Conservation (phyloP, 768 basidiomycete genomes). For the Strobilomyces echinocephalus region DNA sequence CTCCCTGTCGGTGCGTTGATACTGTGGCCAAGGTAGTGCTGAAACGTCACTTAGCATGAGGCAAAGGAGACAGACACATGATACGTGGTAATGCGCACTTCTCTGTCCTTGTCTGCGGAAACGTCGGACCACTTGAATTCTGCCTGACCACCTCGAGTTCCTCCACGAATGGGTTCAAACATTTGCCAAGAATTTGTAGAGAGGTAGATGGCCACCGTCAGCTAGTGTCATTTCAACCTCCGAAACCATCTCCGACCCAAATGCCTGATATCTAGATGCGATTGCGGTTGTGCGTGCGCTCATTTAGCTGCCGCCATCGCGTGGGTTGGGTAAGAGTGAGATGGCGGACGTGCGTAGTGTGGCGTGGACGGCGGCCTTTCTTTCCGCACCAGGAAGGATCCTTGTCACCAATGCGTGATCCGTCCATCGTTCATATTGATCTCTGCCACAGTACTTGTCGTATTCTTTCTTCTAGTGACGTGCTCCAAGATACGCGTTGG, state of each 20-base stretch:
- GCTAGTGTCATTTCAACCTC: constrained; percentile 7
- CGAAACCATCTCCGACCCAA: constrained; percentile 21
- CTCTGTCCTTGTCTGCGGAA: constrained; percentile 88
- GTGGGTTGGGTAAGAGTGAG: constrained; percentile 3
- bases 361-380: constrained; percentile 1
- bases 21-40: constrained; percentile 95
- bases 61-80: background rate
- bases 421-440: constrained; percentile 1
- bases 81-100: constrained; percentile 43
- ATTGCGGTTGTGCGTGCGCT: constrained; percentile 6
- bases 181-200: constrained; percentile 21
- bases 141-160: constrained; percentile 87
- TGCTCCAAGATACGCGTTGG: background rate
- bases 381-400: constrained; percentile 1
- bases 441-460: background rate
- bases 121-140: constrained; percentile 92
- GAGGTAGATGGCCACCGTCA: background rate
- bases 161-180: constrained; percentile 84
- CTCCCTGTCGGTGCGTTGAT: constrained; percentile 93
- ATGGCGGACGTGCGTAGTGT: constrained; percentile 5
- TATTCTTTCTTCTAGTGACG: constrained; percentile 2
- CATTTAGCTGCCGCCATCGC: background rate
- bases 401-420: constrained; percentile 2
- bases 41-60: constrained; percentile 4
- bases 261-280: constrained; percentile 13